These are phyloP conservation scores for Heracleum sosnowskyi DNA, from an alignment of 129 eudicot species.

Conservation along the genomic window DNA sequence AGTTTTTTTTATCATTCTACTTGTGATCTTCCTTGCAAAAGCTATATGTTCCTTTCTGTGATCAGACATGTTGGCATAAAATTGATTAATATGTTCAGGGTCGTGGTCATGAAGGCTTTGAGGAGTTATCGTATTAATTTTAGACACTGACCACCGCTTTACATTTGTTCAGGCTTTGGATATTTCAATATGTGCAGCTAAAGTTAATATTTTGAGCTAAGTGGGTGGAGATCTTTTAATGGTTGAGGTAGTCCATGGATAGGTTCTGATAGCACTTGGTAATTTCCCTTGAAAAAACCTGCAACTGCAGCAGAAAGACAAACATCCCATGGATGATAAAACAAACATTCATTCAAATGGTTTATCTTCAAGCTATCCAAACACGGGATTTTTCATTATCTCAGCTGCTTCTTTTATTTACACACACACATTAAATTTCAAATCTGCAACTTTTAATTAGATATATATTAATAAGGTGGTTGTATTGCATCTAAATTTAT, in stretches of 20 bases:
- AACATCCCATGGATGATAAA: too few relatives aligned
- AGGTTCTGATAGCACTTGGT: background rate
- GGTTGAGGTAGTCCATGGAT: background rate
- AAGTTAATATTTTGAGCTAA: background rate
- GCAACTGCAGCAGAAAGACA: too few relatives aligned
- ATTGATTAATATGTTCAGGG: background rate
- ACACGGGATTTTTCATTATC: too few relatives aligned
- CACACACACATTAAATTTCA: too few relatives aligned
- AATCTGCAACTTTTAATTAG: too few relatives aligned
- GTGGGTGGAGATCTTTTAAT: background rate
- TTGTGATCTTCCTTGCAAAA: background rate
- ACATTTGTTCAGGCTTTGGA: background rate
- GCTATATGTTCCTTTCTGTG: background rate
- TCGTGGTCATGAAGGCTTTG: background rate
- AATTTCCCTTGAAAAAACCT: too few relatives aligned
- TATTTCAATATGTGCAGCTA: background rate
- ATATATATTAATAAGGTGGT: too few relatives aligned
- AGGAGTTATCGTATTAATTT: background rate
- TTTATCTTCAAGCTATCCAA: too few relatives aligned
- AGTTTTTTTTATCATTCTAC: background rate
- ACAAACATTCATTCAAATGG: too few relatives aligned
- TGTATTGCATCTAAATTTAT: too few relatives aligned
- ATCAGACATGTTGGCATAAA: background rate
- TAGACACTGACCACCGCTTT: background rate
- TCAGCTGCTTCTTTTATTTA: too few relatives aligned